Evolutionary conservation across 768 basidiomycete species (phyloP).

Genomic region (Suillus ampliporus): DNA sequence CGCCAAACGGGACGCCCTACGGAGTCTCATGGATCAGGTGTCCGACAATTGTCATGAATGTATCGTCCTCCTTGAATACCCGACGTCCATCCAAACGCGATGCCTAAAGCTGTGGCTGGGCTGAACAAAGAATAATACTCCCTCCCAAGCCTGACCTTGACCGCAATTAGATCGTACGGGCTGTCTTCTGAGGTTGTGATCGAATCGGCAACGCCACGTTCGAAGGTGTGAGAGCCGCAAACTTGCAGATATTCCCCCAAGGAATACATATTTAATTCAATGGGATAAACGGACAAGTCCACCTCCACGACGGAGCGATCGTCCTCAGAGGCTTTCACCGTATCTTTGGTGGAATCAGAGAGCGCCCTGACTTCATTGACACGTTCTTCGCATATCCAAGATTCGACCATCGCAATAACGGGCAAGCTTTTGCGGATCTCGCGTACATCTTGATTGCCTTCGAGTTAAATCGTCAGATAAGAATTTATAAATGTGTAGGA

Average conservation of each 20-base stretch:
- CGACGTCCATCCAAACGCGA: slow-evolving; percentile 6
- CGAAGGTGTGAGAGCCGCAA: slow-evolving; percentile 2
- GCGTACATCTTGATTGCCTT: slow-evolving; percentile 6
- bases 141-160: slow-evolving; percentile 8
- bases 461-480: neutral
- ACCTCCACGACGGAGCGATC: slow-evolving; percentile 9
- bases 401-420: slow-evolving; percentile 8
- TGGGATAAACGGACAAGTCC: slow-evolving; percentile 6
- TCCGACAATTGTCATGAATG: neutral
- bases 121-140: slow-evolving; percentile 9
- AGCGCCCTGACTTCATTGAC: slow-evolving; percentile 2
- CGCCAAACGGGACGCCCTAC: neutral
- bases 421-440: slow-evolving; percentile 10
- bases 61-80: slow-evolving; percentile 5
- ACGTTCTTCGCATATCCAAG: slow-evolving; percentile 10
- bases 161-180: slow-evolving; percentile 3
- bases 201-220: neutral
- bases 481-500: neutral
- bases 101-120: neutral
- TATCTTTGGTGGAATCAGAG: neutral
- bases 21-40: slow-evolving; percentile 1
- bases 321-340: neutral
- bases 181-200: slow-evolving; percentile 3
- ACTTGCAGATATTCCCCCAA: slow-evolving; percentile 4
- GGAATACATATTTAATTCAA: slow-evolving; percentile 8